Conservation (phyloP, 208 protist species). For the Angomonas ambiguus region DNA sequence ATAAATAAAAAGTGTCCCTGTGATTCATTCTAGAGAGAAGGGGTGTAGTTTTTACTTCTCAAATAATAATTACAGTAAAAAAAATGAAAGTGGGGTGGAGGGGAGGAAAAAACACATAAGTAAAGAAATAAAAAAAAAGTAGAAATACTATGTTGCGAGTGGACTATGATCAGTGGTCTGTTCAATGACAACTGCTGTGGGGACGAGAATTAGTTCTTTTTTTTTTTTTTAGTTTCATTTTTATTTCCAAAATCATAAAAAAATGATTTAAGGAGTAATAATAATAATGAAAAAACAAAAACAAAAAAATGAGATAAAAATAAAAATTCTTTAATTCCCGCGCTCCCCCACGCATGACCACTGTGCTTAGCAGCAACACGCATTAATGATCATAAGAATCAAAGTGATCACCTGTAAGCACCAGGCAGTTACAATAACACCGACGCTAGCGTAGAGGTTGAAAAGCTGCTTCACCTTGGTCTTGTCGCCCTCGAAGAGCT, state of each 20-base stretch:
- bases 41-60: no score
- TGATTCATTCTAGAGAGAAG: no score
- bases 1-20: no score
- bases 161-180: no score
- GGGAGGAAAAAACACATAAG: slow-evolving; percentile 16
- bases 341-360: no score
- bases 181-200: no score
- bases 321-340: no score
- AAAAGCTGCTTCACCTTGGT: slow-evolving; percentile 13
- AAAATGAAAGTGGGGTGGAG: slow-evolving; percentile 16
- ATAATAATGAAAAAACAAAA: slow-evolving; percentile 13
- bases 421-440: slow-evolving; percentile 16
- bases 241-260: not conserved
- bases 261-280: slow-evolving; percentile 6
- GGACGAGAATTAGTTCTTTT: not conserved
- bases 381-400: slow-evolving; percentile 21
- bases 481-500: not conserved
- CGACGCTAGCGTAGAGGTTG: slow-evolving; percentile 10
- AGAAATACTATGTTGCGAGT: no score
- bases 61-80: no score
- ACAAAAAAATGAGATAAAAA: slow-evolving; percentile 8
- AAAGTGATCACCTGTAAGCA: slow-evolving; percentile 21
- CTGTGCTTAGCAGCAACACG: slow-evolving; percentile 14
- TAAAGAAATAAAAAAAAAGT: slow-evolving; percentile 20
- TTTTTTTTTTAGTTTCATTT: slow-evolving; percentile 2